Evolutionary conservation across 1,284 basidiomycete species (phyloP).

Genomic region (Naganishia sp.): DNA sequence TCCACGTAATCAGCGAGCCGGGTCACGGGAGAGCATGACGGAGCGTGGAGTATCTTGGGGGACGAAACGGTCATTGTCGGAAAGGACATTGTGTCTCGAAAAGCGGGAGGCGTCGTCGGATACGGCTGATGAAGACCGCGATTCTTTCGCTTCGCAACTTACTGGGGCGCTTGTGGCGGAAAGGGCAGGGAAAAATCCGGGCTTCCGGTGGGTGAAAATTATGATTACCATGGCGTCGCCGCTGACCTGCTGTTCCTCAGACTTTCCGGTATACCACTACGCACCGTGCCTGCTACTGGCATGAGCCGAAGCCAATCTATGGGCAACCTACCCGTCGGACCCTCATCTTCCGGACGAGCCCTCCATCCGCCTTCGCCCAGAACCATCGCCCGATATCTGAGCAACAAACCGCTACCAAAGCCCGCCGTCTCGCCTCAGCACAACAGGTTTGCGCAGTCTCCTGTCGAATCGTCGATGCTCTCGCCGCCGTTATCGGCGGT

Average conservation of each 20-base stretch:
- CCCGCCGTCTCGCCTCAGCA: background rate
- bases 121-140: background rate
- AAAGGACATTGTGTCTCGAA: slow-evolving; percentile 18
- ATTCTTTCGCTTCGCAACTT: background rate
- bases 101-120: background rate
- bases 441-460: background rate
- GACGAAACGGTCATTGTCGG: slow-evolving; percentile 22
- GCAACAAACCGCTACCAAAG: slow-evolving; percentile 4
- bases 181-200: slow-evolving; percentile 10
- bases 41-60: slow-evolving; percentile 23
- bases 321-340: background rate
- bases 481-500: slow-evolving; percentile 22
- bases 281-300: background rate
- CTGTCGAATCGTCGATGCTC: background rate
- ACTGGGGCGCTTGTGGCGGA: slow-evolving; percentile 1
- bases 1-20: slow-evolving; percentile 3
- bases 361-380: slow-evolving; percentile 2
- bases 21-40: slow-evolving; percentile 21
- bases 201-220: slow-evolving; percentile 12
- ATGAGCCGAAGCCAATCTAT: slow-evolving; percentile 15
- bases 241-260: background rate
- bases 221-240: no score
- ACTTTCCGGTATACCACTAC: slow-evolving; percentile 19
- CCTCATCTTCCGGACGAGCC: background rate
- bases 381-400: background rate